Evolutionary conservation across 2,329 filamentous ascomycete species (phyloP).

Genomic region (Cordyceps militaris): DNA sequence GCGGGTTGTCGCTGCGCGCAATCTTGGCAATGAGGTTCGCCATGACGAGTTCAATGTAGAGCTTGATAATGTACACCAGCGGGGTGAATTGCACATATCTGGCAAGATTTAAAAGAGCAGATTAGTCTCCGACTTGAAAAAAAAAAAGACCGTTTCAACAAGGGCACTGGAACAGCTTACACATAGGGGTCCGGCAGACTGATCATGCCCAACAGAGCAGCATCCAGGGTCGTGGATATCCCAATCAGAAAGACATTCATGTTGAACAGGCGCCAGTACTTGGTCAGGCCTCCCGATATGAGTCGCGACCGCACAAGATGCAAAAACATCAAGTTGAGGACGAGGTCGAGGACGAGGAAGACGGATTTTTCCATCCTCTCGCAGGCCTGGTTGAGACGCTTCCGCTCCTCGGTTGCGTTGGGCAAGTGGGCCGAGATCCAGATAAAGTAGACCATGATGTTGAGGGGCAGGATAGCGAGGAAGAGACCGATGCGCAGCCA

Average conservation of each 20-base stretch:
- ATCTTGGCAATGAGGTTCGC: constrained; percentile 11
- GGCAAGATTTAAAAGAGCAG: background rate
- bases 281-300: constrained; percentile 38
- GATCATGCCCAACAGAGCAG: constrained; percentile 21
- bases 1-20: background rate
- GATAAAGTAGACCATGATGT: constrained; percentile 32
- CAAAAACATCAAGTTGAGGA: constrained; percentile 45
- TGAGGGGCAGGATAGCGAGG: constrained; percentile 27
- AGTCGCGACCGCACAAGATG: constrained; percentile 37
- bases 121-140: background rate
- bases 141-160: background rate
- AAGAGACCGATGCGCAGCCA: constrained; percentile 31
- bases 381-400: constrained; percentile 16
- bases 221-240: constrained; percentile 42
- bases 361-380: constrained; percentile 34
- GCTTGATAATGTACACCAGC: constrained; percentile 11
- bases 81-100: constrained; percentile 13
- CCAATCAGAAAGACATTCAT: constrained; percentile 42
- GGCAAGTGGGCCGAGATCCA: constrained; percentile 31
- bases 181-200: constrained; percentile 15
- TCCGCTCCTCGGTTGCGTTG: constrained; percentile 7
- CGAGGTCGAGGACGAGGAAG: constrained; percentile 41
- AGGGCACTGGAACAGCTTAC: background rate
- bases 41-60: constrained; percentile 13
- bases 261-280: constrained; percentile 41